A percentile compares a stretch with the other conserved stretches of the same genome.
These are phyloP conservation scores for Raphanus hybrid DNA, from an alignment of 441 rosid species.

Conservation along the genomic window DNA sequence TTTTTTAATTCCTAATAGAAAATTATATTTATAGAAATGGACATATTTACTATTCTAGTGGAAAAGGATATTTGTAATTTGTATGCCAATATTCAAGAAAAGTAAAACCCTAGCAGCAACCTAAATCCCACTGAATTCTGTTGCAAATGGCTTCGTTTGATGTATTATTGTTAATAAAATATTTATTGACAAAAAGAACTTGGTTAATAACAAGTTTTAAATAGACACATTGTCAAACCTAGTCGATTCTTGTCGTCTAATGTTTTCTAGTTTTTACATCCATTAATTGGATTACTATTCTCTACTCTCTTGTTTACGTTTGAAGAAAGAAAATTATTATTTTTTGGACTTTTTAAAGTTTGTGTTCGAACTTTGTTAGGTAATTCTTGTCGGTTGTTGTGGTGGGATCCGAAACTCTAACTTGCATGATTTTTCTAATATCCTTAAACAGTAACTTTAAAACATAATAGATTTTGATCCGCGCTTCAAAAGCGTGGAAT, in stretches of 20 bases:
- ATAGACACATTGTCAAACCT: constrained; percentile 19
- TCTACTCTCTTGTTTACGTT: constrained; percentile 2
- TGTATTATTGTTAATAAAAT: background rate
- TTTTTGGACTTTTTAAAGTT: constrained; percentile 17
- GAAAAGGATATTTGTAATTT: background rate
- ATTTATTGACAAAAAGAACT: background rate
- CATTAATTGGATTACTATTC: constrained; percentile 8
- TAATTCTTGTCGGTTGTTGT: constrained; percentile 36
- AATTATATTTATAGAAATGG: background rate
- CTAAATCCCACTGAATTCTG: background rate
- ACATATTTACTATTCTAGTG: background rate
- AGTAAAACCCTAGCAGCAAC: background rate
- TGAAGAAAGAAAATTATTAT: background rate
- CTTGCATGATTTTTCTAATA: constrained; percentile 18
- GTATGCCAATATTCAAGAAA: background rate
- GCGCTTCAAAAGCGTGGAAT: too few relatives aligned
- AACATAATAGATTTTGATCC: too few relatives aligned
- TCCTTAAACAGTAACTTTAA: constrained; percentile 8
- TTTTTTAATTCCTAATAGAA: too few relatives aligned
- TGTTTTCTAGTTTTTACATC: constrained; percentile 11
- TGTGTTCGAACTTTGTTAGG: constrained; percentile 22
- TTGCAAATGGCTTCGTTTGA: background rate
- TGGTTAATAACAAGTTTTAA: constrained; percentile 5
- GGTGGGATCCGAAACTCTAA: constrained; percentile 38
- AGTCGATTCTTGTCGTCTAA: constrained; percentile 7